phyloP scores from a whole-genome alignment of 176 grass and related monocot genomes.

The Triticum timopheevii region DNA sequence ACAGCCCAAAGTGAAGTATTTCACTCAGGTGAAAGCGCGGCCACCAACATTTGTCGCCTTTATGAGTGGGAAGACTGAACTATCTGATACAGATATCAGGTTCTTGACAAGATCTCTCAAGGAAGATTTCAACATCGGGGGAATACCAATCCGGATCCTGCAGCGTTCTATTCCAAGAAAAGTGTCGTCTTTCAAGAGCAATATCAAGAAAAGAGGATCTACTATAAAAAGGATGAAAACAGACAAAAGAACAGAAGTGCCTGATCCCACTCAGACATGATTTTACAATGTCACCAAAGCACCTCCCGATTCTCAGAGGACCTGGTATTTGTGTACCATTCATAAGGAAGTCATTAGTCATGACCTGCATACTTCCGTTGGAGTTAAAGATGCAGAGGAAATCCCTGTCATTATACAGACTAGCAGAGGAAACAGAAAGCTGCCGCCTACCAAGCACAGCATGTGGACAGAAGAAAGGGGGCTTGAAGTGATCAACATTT shows the following conservation, averaged over 20 bases:
- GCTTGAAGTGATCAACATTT: constrained; percentile 3
- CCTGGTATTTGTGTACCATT: not conserved
- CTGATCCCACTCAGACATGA: constrained; percentile 30
- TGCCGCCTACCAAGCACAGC: not conserved
- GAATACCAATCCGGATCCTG: constrained; percentile 77
- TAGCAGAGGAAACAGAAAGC: not conserved
- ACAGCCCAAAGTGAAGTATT: constrained; percentile 94
- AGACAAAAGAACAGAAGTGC: constrained; percentile 45
- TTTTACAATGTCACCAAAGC: not conserved
- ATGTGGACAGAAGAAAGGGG: not conserved
- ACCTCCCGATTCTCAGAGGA: not conserved
- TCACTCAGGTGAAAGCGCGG: constrained; percentile 89
- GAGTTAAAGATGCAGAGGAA: not conserved
- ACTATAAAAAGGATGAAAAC: constrained; percentile 45
- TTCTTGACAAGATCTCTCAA: constrained; percentile 93
- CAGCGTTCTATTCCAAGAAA: constrained; percentile 71
- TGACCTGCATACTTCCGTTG: not conserved
- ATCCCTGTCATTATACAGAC: not conserved
- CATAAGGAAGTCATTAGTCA: not conserved
- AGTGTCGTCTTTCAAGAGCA: constrained; percentile 29
- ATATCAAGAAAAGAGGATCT: constrained; percentile 10
- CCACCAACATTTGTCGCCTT: constrained; percentile 96
- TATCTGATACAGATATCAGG: constrained; percentile 80
- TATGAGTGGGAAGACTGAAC: constrained; percentile 73
- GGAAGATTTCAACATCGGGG: constrained; percentile 93